Evolutionary conservation across 176 grass and related monocot species (phyloP).

Genomic region (Phragmites australis): DNA sequence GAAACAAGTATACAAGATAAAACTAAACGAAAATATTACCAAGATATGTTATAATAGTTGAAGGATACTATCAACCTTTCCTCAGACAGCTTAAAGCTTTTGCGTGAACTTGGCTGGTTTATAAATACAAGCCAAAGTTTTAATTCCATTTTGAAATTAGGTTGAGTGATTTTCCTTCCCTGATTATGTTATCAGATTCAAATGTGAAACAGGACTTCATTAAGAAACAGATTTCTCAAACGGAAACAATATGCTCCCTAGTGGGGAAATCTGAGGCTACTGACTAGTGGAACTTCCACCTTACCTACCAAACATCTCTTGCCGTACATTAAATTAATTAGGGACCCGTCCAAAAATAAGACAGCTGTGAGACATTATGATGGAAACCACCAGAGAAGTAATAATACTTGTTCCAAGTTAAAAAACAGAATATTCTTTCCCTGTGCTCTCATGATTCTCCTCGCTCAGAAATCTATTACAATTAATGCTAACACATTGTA

Average conservation of each 20-base stretch:
- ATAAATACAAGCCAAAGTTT: background rate
- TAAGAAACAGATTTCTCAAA: conserved; percentile 21
- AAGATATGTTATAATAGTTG: background rate
- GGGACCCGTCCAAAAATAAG: background rate
- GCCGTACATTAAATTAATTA: background rate
- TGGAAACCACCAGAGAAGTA: conserved; percentile 29
- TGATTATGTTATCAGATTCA: background rate
- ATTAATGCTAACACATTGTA: conserved; percentile 1
- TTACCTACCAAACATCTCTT: conserved; percentile 23
- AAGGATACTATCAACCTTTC: background rate
- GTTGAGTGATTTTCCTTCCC: conserved; percentile 12
- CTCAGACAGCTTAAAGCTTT: background rate
- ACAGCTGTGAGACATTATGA: conserved; percentile 3
- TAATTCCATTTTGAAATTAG: background rate
- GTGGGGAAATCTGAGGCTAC: background rate
- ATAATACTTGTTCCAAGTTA: background rate
- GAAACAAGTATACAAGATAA: conserved; percentile 1
- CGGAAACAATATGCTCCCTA: background rate
- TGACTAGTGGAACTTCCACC: conserved; percentile 1
- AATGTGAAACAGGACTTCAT: background rate
- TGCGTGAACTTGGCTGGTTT: background rate
- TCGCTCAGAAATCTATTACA: conserved; percentile 22
- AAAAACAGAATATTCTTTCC: background rate
- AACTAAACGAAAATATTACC: background rate
- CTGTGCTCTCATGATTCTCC: conserved; percentile 18